Evolutionary conservation across 2,329 filamentous ascomycete genomes (phyloP).

Genomic region (Fusarium anguioides): DNA sequence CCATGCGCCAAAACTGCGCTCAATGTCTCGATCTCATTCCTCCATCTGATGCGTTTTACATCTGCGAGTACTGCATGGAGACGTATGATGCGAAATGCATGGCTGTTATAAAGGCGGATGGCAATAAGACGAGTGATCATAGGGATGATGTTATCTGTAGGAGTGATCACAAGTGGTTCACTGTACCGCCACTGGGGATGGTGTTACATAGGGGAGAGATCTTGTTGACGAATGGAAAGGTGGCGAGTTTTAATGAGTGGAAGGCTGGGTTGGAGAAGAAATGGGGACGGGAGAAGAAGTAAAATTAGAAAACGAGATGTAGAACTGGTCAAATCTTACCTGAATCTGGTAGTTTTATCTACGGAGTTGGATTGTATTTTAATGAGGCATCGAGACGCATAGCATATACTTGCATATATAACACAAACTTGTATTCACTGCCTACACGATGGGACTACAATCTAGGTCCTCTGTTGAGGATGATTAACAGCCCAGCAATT

Average conservation of each 20-base stretch:
- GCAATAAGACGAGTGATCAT: conserved; percentile 48
- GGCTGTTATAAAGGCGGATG: conserved; percentile 46
- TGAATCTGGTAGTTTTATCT: too few relatives aligned
- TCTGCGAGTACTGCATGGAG: conserved; percentile 55
- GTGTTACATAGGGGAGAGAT: conserved; percentile 54
- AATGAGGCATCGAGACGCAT: neutral
- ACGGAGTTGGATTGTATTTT: conserved; percentile 18
- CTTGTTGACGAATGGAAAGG: conserved; percentile 47
- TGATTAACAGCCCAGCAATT: too few relatives aligned
- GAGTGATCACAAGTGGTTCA: conserved; percentile 54
- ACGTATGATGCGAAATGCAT: conserved; percentile 53
- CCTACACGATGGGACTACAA: too few relatives aligned
- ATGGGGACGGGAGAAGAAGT: conserved; percentile 39
- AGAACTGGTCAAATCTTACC: too few relatives aligned
- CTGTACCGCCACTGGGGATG: conserved; percentile 51
- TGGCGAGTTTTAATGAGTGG: conserved; percentile 52
- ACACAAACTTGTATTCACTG: neutral
- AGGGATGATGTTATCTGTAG: conserved; percentile 49
- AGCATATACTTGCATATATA: neutral
- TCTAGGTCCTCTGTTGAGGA: too few relatives aligned
- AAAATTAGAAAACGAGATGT: too few relatives aligned
- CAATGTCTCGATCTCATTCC: conserved; percentile 53
- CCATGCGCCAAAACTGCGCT: conserved; percentile 51
- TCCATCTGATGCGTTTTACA: conserved; percentile 47
- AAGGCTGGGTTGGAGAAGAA: conserved; percentile 48